Base-by-base conservation (phyloP, 2,329 filamentous ascomycete genomes). In the Trichoderma afroharzianum region DNA sequence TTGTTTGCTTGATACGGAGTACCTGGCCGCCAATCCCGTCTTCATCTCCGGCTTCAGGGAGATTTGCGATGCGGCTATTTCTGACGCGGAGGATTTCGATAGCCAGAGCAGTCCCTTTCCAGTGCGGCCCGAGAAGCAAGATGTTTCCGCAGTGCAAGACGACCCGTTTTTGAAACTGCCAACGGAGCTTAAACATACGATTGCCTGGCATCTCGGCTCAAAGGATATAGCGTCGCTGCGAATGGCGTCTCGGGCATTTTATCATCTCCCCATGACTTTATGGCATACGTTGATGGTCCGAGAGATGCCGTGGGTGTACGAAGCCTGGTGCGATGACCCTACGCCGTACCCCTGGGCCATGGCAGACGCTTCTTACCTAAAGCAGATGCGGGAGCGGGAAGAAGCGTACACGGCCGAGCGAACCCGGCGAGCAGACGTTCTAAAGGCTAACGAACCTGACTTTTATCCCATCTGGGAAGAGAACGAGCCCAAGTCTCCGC, bases 1-100 rank as follows among this genome's bases (percentile, higher is more conserved):
- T 67, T 70, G 62, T 26, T 57, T 39, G 63, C 26, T 70, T n/a
- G 70, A 66, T n/a, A 43, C 63, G 14, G 70, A 72, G 58, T 72
- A 72, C n/a, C 58, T 72, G 9, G 72, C 63, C 26, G 72, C 72
- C n/a, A 71, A 71, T 33, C 63, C 70, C 63, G 53, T 73, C n/a
- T 73, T 73, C 47, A 68, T 73, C 12, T 63, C 72, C 4, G 58
- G 63, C 30, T 72, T 72, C 8, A 36, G 66, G 14, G 57, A 21
- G 15, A 62, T 72, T 18, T 72, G 66, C 6, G 57, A 69, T 21
- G 64, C 64, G 4, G 47, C 70, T 18, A 24, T 72, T 8, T 47
- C 24, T 12, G 28, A 61, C 1, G 57, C 24, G 5, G 64, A 70
- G 11, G 30, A 14, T 6, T 72, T 72, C 5, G 33, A 63, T n/a